Evolutionary conservation across 177 flowering plant genomes (phyloP), one percentile per base, ranked within the genome.

Genomic region (Vitis hybrid): DNA sequence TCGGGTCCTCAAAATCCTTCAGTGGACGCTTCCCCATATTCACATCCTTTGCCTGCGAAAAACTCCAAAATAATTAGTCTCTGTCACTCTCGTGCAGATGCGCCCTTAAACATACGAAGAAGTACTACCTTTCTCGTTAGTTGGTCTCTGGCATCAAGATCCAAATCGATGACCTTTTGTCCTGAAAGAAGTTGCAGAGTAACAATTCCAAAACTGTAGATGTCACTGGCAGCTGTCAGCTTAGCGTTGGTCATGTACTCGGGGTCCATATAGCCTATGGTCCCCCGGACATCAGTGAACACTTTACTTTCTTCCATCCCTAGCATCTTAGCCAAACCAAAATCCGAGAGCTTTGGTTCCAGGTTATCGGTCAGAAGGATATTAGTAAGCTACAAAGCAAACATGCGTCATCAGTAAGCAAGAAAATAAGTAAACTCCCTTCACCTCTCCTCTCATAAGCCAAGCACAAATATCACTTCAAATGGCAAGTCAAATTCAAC

Each of bases 221-320:
- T 78, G 39, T 92, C 90, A 58, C 93, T 90, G 8, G 89, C 92
- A 69, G 87, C 74, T 5, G 94, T 89, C 59, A 88, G 82, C 73
- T 86, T 88, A 67, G 90, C 89, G 75, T 90, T 86, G 70, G 72
- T 86, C 91, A 88, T 87, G 70, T 91, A 89, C 60, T 91, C 92
- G 18, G 91, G 91, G 67, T 88, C 97, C 92, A 91, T 88, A 67
- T 89, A 91, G 14, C 93, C 97, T 56, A 87, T 79, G 33, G 94
- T 89, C 68, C 94, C 97, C 52, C 90, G 78, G 12, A 91, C 90
- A 70, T 85, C 89, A 2, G 97, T 91, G 60, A 85, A 87, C 5
- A 91, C 97, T 68, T 88, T 87, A 76, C 82, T 88, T 76, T 91
- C 88, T 50, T 91, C 89, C 88, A 88, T 86, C 12, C 80, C 87